Conservation (phyloP, 1,139 yeast species). For the Geotrichum reessii region DNA sequence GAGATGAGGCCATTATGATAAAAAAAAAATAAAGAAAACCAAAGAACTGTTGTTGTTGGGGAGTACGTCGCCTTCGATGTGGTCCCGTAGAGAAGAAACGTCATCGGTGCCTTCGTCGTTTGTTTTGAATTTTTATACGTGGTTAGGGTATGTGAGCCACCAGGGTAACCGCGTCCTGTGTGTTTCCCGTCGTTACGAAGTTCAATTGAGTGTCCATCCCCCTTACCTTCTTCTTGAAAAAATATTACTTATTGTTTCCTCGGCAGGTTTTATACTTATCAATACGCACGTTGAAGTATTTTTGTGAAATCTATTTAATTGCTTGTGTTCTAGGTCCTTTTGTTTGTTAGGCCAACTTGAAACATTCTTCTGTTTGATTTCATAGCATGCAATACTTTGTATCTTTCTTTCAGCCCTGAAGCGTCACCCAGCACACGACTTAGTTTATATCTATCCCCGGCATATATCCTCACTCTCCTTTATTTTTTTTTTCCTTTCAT, state of each 20-base stretch:
- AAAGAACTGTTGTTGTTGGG: neutral
- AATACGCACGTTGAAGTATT: neutral
- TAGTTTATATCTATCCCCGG: neutral
- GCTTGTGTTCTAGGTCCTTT: neutral
- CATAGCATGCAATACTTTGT: neutral
- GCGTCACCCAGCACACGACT: neutral
- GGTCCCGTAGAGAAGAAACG: neutral
- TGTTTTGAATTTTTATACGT: neutral
- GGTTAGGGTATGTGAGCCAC: slow-evolving; percentile 9
- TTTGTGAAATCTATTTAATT: neutral
- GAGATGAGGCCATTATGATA: slow-evolving; percentile 8
- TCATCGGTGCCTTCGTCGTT: neutral
- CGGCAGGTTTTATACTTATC: neutral
- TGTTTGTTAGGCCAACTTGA: neutral
- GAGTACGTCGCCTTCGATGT: neutral
- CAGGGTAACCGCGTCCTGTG: slow-evolving; percentile 3
- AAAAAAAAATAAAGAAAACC: neutral
- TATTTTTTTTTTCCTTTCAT: neutral
- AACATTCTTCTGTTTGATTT: neutral
- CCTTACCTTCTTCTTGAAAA: neutral
- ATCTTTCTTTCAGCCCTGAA: neutral
- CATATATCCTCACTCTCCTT: neutral
- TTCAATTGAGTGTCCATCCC: neutral
- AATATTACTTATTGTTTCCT: neutral
- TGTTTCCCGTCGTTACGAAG: neutral